Percentiles rank a stretch among this genome's conserved stretches.
Conservation (phyloP, 2,329 filamentous ascomycete species). For the Aspergillus uvarum region DNA sequence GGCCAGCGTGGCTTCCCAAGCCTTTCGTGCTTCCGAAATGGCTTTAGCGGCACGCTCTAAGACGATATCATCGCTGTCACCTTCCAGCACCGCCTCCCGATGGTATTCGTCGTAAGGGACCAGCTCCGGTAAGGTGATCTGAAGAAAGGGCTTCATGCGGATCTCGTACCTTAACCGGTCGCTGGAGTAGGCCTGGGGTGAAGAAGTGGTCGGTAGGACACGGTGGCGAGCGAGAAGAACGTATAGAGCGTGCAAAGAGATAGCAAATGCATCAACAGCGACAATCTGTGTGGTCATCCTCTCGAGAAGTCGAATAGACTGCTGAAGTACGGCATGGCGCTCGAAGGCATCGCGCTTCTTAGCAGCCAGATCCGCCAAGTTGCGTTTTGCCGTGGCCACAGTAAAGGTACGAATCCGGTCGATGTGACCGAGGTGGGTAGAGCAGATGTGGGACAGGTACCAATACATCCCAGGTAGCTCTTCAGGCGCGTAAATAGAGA, state of each 20-base stretch:
- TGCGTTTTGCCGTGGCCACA: constrained; percentile 33
- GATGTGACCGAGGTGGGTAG: constrained; percentile 66
- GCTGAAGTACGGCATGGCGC: constrained; percentile 38
- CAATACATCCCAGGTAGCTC: constrained; percentile 89
- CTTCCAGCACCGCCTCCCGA: constrained; percentile 42
- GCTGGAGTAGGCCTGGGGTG: constrained; percentile 60
- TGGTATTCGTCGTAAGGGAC: constrained; percentile 64
- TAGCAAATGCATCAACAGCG: constrained; percentile 57
- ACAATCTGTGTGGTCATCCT: constrained; percentile 65
- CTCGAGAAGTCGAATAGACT: constrained; percentile 54
- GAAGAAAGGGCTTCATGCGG: constrained; percentile 80
- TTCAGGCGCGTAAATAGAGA: constrained; percentile 82
- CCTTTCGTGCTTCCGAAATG: constrained; percentile 43
- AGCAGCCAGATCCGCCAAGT: constrained; percentile 17
- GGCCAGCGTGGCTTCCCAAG: constrained; percentile 44
- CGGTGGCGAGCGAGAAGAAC: constrained; percentile 61
- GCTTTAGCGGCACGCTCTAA: constrained; percentile 42
- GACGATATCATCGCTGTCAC: constrained; percentile 43
- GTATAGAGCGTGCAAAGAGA: constrained; percentile 61
- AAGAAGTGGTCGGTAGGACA: constrained; percentile 51
- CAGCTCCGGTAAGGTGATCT: constrained; percentile 66
- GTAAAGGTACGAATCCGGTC: constrained; percentile 72
- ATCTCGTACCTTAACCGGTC: constrained; percentile 73
- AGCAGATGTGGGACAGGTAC: constrained; percentile 74
- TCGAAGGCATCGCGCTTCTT: constrained; percentile 20